Conservation (phyloP, 2,329 filamentous ascomycete species). For the Chlorencoelia australis region DNA sequence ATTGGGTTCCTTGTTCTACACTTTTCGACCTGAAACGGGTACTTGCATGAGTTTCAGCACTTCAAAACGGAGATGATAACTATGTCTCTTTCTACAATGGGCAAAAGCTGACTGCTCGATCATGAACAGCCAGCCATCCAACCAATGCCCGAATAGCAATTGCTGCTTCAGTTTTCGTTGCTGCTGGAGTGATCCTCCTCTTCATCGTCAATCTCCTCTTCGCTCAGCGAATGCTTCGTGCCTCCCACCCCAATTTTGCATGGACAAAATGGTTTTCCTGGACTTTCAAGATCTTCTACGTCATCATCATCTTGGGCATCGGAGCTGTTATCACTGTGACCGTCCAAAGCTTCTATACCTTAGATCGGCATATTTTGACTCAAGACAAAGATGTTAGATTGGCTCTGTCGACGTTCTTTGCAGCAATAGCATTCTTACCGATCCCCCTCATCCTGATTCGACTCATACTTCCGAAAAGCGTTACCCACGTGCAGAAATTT, state of each 20-base stretch:
- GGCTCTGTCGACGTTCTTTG: constrained; percentile 40
- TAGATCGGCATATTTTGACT: constrained; percentile 53
- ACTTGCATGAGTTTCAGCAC: too few species aligned
- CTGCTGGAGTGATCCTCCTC: constrained; percentile 48
- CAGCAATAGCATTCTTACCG: constrained; percentile 53
- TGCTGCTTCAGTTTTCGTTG: constrained; percentile 5
- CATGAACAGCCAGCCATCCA: background rate
- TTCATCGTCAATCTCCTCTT: constrained; percentile 72
- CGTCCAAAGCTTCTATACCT: constrained; percentile 2
- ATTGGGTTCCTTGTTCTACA: too few species aligned
- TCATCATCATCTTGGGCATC: constrained; percentile 56
- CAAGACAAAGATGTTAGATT: constrained; percentile 32
- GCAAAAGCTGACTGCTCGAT: too few species aligned
- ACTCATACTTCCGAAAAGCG: constrained; percentile 18
- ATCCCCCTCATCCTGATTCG: constrained; percentile 34
- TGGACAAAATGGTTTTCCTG: constrained; percentile 45
- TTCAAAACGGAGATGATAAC: too few species aligned
- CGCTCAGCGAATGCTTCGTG: constrained; percentile 62
- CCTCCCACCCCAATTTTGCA: constrained; percentile 58
- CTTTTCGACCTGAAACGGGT: too few species aligned
- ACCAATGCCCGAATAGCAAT: constrained; percentile 1
- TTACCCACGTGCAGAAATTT: constrained; percentile 42
- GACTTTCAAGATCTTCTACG: constrained; percentile 36
- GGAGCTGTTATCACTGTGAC: constrained; percentile 39
- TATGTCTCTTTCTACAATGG: too few species aligned